phyloP scores from a whole-genome alignment of 495 filamentous ascomycete genomes.

The Xylaria scruposa region DNA sequence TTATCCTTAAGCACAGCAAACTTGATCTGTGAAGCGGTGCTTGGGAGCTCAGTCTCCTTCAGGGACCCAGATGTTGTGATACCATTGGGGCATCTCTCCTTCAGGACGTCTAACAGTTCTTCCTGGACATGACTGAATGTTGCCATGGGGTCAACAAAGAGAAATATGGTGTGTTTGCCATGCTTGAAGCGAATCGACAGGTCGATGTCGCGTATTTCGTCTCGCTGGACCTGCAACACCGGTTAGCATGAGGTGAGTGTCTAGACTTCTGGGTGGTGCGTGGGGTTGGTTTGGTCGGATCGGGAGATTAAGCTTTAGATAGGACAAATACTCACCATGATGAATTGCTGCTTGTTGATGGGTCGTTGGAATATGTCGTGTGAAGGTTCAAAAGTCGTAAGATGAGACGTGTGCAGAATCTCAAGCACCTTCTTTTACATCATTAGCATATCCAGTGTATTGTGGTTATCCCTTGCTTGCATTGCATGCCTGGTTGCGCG shows the following conservation, averaged over 20 bases:
- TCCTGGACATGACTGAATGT: constrained; percentile 66
- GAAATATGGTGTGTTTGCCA: constrained; percentile 76
- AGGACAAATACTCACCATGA: constrained; percentile 9
- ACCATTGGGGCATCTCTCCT: constrained; percentile 57
- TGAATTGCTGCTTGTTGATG: not conserved
- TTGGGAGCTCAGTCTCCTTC: constrained; percentile 44
- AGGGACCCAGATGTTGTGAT: constrained; percentile 35
- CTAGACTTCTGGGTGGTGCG: constrained; percentile 3
- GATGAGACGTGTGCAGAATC: not conserved
- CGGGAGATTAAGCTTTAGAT: too few relatives aligned
- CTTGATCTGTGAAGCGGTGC: constrained; percentile 47
- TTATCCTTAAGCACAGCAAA: constrained; percentile 46
- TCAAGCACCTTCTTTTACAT: not conserved
- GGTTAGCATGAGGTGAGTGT: constrained; percentile 15
- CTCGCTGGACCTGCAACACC: constrained; percentile 27
- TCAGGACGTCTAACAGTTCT: constrained; percentile 64
- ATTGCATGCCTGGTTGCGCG: not conserved
- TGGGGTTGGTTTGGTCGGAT: too few relatives aligned
- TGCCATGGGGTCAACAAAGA: constrained; percentile 68
- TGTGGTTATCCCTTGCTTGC: not conserved
- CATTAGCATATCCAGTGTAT: not conserved
- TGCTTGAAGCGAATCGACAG: constrained; percentile 80
- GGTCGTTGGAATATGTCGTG: not conserved
- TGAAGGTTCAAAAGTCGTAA: not conserved
- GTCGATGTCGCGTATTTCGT: constrained; percentile 46